These are phyloP conservation scores for Emericellopsis terricola DNA, from an alignment of 495 filamentous ascomycete species.

Conservation along the genomic window DNA sequence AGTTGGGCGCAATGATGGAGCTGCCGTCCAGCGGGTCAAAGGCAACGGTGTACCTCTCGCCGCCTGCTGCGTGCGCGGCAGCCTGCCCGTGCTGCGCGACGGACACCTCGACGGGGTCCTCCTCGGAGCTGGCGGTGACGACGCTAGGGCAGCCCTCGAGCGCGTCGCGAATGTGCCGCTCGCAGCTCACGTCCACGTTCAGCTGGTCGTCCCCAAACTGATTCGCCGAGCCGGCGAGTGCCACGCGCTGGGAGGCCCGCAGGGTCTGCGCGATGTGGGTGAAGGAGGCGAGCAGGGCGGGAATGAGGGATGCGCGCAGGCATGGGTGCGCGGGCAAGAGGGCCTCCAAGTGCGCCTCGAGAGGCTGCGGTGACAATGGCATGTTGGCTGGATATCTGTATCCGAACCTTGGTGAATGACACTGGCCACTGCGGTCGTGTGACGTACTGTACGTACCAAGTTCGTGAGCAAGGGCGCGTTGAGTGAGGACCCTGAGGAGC, in stretches of 20 bases:
- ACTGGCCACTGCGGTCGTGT: no score
- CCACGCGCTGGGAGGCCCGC: constrained; percentile 19
- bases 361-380: no score
- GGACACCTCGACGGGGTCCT: constrained; percentile 27
- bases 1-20: constrained; percentile 35
- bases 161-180: constrained; percentile 22
- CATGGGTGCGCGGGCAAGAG: neutral
- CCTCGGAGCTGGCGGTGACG: constrained; percentile 29
- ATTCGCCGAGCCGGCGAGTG: constrained; percentile 26
- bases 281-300: constrained; percentile 18
- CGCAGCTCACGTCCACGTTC: constrained; percentile 34
- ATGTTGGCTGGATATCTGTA: no score
- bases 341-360: neutral
- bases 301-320: constrained; percentile 17
- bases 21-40: constrained; percentile 37
- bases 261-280: constrained; percentile 16
- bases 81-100: neutral
- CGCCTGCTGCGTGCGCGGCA: neutral
- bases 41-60: constrained; percentile 31
- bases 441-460: no score
- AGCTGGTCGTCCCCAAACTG: constrained; percentile 35
- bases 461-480: no score
- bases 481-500: no score
- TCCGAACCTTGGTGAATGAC: no score
- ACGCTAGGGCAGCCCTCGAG: constrained; percentile 22